Conservation (phyloP, 2,329 filamentous ascomycete species). For the Macrophomina phaseolina region DNA sequence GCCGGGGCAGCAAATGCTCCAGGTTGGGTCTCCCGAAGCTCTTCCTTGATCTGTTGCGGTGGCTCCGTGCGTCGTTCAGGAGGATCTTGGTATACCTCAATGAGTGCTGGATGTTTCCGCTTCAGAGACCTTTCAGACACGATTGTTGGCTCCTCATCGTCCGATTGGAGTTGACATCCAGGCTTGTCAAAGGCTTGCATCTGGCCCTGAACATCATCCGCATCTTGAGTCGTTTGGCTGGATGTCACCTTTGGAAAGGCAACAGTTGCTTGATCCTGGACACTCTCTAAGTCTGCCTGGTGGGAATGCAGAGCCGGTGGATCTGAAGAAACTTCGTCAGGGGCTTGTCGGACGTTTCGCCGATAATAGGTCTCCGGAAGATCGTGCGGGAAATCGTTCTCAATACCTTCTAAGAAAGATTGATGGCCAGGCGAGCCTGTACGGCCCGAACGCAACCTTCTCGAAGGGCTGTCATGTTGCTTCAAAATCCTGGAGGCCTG, state of each 20-base stretch:
- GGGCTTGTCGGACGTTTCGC: not conserved
- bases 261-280: not conserved
- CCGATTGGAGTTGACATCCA: slow-evolving; percentile 27
- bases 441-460: slow-evolving; percentile 7
- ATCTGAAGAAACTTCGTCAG: not conserved
- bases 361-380: not conserved
- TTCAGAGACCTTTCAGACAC: slow-evolving; percentile 51
- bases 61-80: not conserved
- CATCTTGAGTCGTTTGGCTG: slow-evolving; percentile 53
- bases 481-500: not conserved
- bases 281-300: not conserved
- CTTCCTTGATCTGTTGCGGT: slow-evolving; percentile 48
- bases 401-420: not conserved
- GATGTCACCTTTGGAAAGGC: slow-evolving; percentile 34
- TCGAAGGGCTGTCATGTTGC: not conserved
- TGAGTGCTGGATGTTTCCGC: slow-evolving; percentile 43
- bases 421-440: too few relatives aligned
- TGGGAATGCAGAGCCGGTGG: not conserved
- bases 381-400: not conserved
- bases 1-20: slow-evolving; percentile 2
- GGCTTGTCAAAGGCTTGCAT: not conserved
- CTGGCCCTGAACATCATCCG: slow-evolving; percentile 40
- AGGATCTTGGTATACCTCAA: slow-evolving; percentile 9
- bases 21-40: slow-evolving; percentile 45
- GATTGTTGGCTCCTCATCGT: slow-evolving; percentile 50